Evolutionary conservation across 1,139 yeast genomes (phyloP), one percentile per base, ranked within the genome.

Genomic region (Pichia sp.): DNA sequence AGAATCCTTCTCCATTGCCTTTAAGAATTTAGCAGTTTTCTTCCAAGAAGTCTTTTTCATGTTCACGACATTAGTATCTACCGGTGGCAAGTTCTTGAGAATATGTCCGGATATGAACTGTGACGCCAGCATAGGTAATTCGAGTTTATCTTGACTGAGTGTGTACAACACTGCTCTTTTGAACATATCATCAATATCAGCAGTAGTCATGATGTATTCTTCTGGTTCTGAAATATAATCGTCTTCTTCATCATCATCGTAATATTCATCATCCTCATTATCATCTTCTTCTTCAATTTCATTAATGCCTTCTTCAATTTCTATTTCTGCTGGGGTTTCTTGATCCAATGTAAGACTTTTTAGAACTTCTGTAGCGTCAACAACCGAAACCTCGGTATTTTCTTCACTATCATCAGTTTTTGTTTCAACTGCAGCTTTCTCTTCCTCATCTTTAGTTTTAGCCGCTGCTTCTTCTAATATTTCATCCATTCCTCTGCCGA

Each of bases 1-100:
- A 1, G 80, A 79, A 43, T 75, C 73, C 61, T 89, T 91, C 54
- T 86, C 96, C 83, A 90, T 88, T 5, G 85, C 82, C 61, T 89
- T 91, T 47, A 91, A 69, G 59, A 83, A 89, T 65, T 90, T 91
- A 19, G 91, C 76, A 1, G 94, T 81, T 61, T 93, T 93, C 64
- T 86, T 90, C 95, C 95, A 91, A 3, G 91, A 79, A 0, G 96
- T 83, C 58, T 81, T 84, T 65, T 90, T 91, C 58, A 93, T 77
- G 51, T 77, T 81, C 38, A 88, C 77, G n/a, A 52, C 33, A 18
- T 50, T 48, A 1, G 52, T 31, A 44, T 67, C 66, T 9, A 58
- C 65, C 1, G 76, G 64, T 0, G 96, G 95, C n/a, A 91, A 67
- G 63, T 89, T 87, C 46, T 78, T 82, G 56, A 81, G 72, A 14